A percentile compares a stretch with the other conserved stretches of the same genome.
Evolutionary conservation across 2,329 filamentous ascomycete genomes (phyloP).

Genomic region (Colletotrichum tamarilloi): DNA sequence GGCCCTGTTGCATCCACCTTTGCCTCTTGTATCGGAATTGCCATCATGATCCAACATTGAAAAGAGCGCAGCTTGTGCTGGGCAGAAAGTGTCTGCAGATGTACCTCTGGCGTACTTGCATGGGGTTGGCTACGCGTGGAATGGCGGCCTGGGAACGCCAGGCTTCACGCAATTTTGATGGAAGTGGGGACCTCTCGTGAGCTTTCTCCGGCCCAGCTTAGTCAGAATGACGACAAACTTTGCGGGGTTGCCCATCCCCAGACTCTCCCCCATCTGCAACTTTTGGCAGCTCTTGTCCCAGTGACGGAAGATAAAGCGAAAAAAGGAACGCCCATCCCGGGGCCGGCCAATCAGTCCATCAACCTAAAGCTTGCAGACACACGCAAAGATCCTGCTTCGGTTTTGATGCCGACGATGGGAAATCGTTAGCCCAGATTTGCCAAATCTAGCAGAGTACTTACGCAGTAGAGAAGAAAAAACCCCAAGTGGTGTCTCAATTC

Average conservation of each 20-base stretch:
- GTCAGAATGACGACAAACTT: conserved; percentile 36
- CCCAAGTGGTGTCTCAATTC: conserved; percentile 3
- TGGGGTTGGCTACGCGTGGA: conserved; percentile 7
- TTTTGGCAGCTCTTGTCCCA: background rate
- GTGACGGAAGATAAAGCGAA: conserved; percentile 20
- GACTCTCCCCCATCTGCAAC: background rate
- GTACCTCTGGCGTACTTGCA: conserved; percentile 21
- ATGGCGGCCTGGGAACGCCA: conserved; percentile 26
- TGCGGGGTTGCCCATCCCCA: conserved; percentile 32
- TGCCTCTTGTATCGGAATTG: conserved; percentile 17
- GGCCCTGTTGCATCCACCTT: background rate
- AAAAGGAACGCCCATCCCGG: background rate
- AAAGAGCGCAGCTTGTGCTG: background rate
- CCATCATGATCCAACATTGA: conserved; percentile 13
- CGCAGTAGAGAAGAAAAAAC: background rate
- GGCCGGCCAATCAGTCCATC: conserved; percentile 3
- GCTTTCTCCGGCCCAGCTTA: conserved; percentile 20
- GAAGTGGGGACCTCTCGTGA: conserved; percentile 16
- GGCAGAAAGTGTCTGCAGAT: background rate
- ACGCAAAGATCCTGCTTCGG: background rate
- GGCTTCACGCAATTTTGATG: conserved; percentile 31
- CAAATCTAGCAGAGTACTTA: background rate
- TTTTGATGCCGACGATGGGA: background rate
- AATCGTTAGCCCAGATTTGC: background rate
- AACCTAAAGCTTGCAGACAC: background rate